Percentiles rank a stretch among this genome's conserved stretches.
These are phyloP conservation scores for Kluyveromyces wickerhamii DNA, from an alignment of 805 yeast species.

Conservation along the genomic window DNA sequence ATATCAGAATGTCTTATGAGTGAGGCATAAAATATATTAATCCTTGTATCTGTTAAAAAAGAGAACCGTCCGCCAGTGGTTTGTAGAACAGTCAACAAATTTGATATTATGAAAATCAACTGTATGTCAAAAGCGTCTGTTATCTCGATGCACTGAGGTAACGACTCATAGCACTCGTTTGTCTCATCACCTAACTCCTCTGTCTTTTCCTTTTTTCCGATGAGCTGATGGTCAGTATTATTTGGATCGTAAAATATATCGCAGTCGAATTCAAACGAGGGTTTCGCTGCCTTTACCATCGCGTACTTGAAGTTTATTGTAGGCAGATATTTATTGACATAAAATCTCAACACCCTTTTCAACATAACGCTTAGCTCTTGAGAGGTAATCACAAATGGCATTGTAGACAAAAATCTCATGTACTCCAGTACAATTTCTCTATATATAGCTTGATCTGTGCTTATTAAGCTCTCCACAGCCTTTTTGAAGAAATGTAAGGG, in stretches of 20 bases:
- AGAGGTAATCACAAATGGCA: neutral
- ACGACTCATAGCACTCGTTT: neutral
- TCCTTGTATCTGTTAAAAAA: neutral
- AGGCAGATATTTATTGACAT: constrained; percentile 3
- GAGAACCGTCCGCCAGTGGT: neutral
- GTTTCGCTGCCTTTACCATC: constrained; percentile 1
- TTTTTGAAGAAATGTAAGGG: constrained; percentile 1
- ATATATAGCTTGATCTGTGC: constrained; percentile 1
- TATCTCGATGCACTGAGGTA: constrained; percentile 1
- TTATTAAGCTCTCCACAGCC: constrained; percentile 1
- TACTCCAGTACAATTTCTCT: constrained; percentile 4
- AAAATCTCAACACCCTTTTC: neutral
- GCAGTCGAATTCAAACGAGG: neutral
- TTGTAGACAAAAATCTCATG: neutral
- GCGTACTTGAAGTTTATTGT: constrained; percentile 2
- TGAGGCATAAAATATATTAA: constrained; percentile 4
- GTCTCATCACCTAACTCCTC: neutral
- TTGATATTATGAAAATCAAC: constrained; percentile 1
- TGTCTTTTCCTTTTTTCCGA: neutral
- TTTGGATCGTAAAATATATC: constrained; percentile 1
- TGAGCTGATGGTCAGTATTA: neutral
- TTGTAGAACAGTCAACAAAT: constrained; percentile 2
- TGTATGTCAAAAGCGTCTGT: constrained; percentile 2
- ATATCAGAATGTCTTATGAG: constrained; percentile 4
- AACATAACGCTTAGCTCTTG: constrained; percentile 2